These are phyloP conservation scores for Kitagawia praeruptora DNA, from an alignment of 129 eudicot species.

Conservation along the genomic window DNA sequence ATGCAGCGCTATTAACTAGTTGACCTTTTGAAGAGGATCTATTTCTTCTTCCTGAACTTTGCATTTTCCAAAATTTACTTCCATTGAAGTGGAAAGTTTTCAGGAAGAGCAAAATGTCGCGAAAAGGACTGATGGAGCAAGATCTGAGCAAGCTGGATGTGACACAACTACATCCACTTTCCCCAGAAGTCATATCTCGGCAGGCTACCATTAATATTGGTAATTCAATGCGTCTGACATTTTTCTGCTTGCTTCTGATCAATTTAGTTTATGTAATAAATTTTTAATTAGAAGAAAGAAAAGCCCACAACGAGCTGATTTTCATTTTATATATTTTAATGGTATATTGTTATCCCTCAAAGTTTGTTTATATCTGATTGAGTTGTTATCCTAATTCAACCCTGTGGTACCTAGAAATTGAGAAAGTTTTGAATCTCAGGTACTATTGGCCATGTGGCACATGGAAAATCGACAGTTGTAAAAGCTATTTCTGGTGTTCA, in stretches of 20 bases:
- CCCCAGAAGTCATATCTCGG: constrained; percentile 94
- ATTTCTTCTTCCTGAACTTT: neutral
- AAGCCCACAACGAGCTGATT: neutral
- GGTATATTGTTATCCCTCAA: neutral
- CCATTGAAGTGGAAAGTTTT: constrained; percentile 5
- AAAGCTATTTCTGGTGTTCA: constrained; percentile 96
- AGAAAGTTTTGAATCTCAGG: constrained; percentile 28
- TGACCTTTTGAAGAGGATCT: neutral
- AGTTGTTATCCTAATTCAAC: neutral
- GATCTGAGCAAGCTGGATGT: constrained; percentile 85
- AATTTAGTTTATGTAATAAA: neutral
- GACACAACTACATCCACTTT: constrained; percentile 63
- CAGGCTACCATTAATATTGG: constrained; percentile 95
- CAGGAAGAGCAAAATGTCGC: constrained; percentile 50
- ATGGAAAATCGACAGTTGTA: constrained; percentile 95
- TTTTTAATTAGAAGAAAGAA: neutral
- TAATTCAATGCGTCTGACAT: constrained; percentile 16
- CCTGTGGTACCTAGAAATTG: neutral
- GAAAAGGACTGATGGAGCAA: constrained; percentile 87
- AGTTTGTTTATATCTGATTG: neutral
- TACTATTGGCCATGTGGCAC: constrained; percentile 99
- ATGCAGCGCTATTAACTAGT: neutral
- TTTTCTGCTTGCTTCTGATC: neutral
- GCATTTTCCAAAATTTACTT: neutral
- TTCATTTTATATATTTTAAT: neutral